These are phyloP conservation scores for Oxalis stricta DNA, from an alignment of 441 rosid species.

Conservation along the genomic window DNA sequence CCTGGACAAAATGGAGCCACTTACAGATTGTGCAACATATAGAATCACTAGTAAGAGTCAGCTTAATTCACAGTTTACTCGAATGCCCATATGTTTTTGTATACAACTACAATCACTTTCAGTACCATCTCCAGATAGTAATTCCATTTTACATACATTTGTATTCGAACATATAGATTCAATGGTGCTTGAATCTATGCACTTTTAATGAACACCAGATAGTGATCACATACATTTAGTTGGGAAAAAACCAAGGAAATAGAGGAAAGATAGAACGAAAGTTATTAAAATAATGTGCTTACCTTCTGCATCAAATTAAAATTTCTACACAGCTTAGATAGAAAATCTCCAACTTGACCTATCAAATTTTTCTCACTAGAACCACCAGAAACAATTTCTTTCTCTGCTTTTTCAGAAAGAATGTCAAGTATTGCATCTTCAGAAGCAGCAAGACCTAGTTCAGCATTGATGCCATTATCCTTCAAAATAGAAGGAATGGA, in stretches of 20 bases:
- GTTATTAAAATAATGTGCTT: slow-evolving; percentile 5
- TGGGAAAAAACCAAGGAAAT: background rate
- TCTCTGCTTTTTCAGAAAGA: slow-evolving; percentile 81
- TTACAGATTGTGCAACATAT: too few relatives aligned
- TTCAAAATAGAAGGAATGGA: slow-evolving; percentile 17
- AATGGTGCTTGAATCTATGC: background rate
- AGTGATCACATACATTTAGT: background rate
- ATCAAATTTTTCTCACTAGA: slow-evolving; percentile 52
- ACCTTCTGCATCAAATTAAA: slow-evolving; percentile 84
- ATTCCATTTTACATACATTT: background rate
- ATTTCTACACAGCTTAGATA: slow-evolving; percentile 87
- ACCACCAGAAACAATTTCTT: slow-evolving; percentile 73
- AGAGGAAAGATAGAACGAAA: background rate
- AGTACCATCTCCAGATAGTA: background rate
- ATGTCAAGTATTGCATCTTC: slow-evolving; percentile 82
- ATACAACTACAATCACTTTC: background rate
- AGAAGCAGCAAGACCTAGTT: slow-evolving; percentile 90
- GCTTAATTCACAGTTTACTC: too few relatives aligned
- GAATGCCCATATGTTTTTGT: too few relatives aligned
- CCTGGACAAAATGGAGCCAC: too few relatives aligned
- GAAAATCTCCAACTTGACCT: slow-evolving; percentile 73
- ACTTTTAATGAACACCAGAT: background rate
- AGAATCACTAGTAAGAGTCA: too few relatives aligned
- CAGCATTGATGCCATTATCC: slow-evolving; percentile 79
- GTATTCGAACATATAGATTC: background rate